Conservation (phyloP, 1,284 basidiomycete species). For the Ceratobasidium theobromae region DNA sequence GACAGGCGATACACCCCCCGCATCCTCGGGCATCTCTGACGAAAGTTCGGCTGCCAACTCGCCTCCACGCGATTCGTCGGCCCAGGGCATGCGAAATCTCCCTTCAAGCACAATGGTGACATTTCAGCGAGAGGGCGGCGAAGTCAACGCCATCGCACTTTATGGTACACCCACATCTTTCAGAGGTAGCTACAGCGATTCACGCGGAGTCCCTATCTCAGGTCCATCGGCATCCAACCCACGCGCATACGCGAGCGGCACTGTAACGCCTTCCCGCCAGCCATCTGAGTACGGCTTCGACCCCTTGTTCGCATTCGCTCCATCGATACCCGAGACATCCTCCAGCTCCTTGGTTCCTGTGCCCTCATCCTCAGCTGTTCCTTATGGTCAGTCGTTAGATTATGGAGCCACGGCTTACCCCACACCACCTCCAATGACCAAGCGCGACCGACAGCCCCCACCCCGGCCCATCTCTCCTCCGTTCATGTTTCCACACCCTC, state of each 20-base stretch:
- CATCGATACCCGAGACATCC: conserved; percentile 5
- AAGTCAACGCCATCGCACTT: conserved; percentile 24
- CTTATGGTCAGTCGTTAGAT: conserved; percentile 2
- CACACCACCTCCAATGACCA: conserved; percentile 26
- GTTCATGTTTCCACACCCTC: conserved; percentile 27
- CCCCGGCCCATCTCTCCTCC: conserved; percentile 10
- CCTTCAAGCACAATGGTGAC: conserved; percentile 25
- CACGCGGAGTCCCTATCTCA: neutral
- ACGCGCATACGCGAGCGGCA: conserved; percentile 26
- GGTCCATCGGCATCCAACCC: conserved; percentile 5
- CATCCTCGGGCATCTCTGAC: neutral
- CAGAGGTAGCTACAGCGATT: conserved; percentile 4
- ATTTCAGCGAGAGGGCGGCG: conserved; percentile 25
- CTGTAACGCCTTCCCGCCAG: conserved; percentile 26
- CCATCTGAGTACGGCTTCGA: conserved; percentile 14
- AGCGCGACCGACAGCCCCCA: conserved; percentile 1
- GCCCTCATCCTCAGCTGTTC: conserved; percentile 12
- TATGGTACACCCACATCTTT: conserved; percentile 25
- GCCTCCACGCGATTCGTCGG: conserved; percentile 7
- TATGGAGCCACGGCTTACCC: conserved; percentile 22
- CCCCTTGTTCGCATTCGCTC: conserved; percentile 22
- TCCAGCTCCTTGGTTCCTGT: conserved; percentile 22
- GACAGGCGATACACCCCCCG: neutral
- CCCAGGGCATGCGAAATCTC: conserved; percentile 26
- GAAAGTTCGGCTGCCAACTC: conserved; percentile 3